phyloP scores from a whole-genome alignment of 768 basidiomycete species.

The Tricholoma flavovirens region DNA sequence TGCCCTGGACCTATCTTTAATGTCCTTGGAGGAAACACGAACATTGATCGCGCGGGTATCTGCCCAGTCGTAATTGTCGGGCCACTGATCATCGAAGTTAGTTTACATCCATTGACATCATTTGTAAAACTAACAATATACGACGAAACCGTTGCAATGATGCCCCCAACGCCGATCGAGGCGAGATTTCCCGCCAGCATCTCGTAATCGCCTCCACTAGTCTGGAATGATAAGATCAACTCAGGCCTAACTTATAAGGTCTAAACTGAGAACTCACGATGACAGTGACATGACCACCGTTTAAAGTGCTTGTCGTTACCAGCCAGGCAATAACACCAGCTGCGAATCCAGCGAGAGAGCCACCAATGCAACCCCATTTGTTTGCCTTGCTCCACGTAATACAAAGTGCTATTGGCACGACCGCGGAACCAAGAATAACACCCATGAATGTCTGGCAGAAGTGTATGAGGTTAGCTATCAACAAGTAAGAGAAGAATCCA shows the following conservation, averaged over 20 bases:
- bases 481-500: background rate
- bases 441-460: slow-evolving; percentile 74
- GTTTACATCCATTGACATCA: background rate
- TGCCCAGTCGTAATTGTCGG: slow-evolving; percentile 79
- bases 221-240: slow-evolving; percentile 22
- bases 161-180: slow-evolving; percentile 74
- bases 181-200: slow-evolving; percentile 93
- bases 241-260: background rate
- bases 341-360: slow-evolving; percentile 62
- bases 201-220: slow-evolving; percentile 45
- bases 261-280: slow-evolving; percentile 32
- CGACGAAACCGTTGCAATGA: slow-evolving; percentile 63
- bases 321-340: slow-evolving; percentile 81
- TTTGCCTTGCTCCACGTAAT: slow-evolving; percentile 85
- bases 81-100: slow-evolving; percentile 38
- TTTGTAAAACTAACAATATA: slow-evolving; percentile 43
- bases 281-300: slow-evolving; percentile 68
- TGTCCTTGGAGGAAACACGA: slow-evolving; percentile 4
- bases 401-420: slow-evolving; percentile 81
- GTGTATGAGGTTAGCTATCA: background rate
- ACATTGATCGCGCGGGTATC: slow-evolving; percentile 74
- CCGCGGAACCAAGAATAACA: slow-evolving; percentile 77
- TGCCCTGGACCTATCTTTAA: background rate
- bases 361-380: slow-evolving; percentile 77
- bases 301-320: slow-evolving; percentile 67